These are phyloP conservation scores for Daldinia sp. DNA, from an alignment of 2,329 filamentous ascomycete species.

Conservation along the genomic window DNA sequence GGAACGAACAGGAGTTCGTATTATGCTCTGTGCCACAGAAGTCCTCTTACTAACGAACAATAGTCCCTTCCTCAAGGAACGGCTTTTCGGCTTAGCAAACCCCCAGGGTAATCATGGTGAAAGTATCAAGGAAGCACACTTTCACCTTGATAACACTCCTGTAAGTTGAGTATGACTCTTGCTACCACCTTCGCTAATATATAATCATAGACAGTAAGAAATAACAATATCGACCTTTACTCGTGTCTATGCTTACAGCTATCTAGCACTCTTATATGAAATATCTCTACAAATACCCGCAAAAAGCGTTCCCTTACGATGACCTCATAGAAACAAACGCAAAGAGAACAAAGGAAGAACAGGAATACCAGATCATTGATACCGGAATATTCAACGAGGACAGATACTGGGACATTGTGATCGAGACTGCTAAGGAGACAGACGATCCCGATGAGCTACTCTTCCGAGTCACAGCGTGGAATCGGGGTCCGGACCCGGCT, in stretches of 20 bases:
- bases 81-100: slow-evolving; percentile 93
- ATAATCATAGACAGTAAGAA: slow-evolving; percentile 56
- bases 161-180: slow-evolving; percentile 47
- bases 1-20: slow-evolving; percentile 91
- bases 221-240: slow-evolving; percentile 8
- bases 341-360: slow-evolving; percentile 75
- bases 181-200: slow-evolving; percentile 22
- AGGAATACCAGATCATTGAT: slow-evolving; percentile 91
- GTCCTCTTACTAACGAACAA: slow-evolving; percentile 50
- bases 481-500: slow-evolving; percentile 87
- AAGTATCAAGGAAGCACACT: slow-evolving; percentile 95
- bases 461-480: slow-evolving; percentile 96
- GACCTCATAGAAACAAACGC: slow-evolving; percentile 87
- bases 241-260: slow-evolving; percentile 22
- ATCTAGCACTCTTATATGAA: slow-evolving; percentile 97
- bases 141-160: slow-evolving; percentile 94
- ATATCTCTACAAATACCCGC: slow-evolving; percentile 96
- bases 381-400: slow-evolving; percentile 89
- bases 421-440: slow-evolving; percentile 94
- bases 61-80: slow-evolving; percentile 92
- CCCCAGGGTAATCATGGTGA: slow-evolving; percentile 97
- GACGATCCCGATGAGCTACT: slow-evolving; percentile 90
- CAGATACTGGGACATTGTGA: slow-evolving; percentile 96
- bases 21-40: neutral
- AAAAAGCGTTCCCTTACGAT: slow-evolving; percentile 90